These are phyloP conservation scores for Cystobasidium onofrii DNA, from an alignment of 768 basidiomycete genomes.

Conservation along the genomic window DNA sequence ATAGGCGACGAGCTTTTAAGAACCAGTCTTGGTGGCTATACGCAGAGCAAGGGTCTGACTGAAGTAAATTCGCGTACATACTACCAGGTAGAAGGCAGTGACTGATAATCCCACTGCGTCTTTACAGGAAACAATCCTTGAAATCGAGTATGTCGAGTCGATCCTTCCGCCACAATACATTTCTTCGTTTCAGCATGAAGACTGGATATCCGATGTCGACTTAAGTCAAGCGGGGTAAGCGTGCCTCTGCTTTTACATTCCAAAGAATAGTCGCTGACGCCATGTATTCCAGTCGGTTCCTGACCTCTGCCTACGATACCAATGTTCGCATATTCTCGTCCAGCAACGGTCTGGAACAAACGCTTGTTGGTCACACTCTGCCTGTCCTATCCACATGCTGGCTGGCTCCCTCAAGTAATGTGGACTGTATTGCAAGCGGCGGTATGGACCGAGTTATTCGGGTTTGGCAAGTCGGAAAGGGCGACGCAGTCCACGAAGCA, in stretches of 20 bases:
- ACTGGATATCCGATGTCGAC: slow-evolving; percentile 77
- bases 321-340: slow-evolving; percentile 65
- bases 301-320: slow-evolving; percentile 76
- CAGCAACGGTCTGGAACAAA: slow-evolving; percentile 55
- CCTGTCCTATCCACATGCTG: slow-evolving; percentile 62
- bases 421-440: slow-evolving; percentile 45
- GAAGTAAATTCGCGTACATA: slow-evolving; percentile 53
- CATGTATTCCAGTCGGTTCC: slow-evolving; percentile 35
- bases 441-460: slow-evolving; percentile 57
- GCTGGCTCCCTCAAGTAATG: slow-evolving; percentile 47
- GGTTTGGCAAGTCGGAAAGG: slow-evolving; percentile 34
- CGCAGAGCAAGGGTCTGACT: slow-evolving; percentile 56
- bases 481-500: not conserved
- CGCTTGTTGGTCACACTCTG: slow-evolving; percentile 54
- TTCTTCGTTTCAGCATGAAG: slow-evolving; percentile 71
- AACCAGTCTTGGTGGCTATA: slow-evolving; percentile 55
- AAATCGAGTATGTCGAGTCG: slow-evolving; percentile 85
- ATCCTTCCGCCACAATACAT: slow-evolving; percentile 77
- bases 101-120: not conserved
- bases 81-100: not conserved
- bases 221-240: slow-evolving; percentile 53
- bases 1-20: slow-evolving; percentile 65
- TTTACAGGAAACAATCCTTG: slow-evolving; percentile 71
- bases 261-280: too few relatives aligned
- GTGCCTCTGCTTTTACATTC: slow-evolving; percentile 52